Percentiles rank a stretch among this genome's conserved stretches.
Evolutionary conservation across 225 moss, liverwort and hornwort species (phyloP).

Genomic region (Polytrichum commune): DNA sequence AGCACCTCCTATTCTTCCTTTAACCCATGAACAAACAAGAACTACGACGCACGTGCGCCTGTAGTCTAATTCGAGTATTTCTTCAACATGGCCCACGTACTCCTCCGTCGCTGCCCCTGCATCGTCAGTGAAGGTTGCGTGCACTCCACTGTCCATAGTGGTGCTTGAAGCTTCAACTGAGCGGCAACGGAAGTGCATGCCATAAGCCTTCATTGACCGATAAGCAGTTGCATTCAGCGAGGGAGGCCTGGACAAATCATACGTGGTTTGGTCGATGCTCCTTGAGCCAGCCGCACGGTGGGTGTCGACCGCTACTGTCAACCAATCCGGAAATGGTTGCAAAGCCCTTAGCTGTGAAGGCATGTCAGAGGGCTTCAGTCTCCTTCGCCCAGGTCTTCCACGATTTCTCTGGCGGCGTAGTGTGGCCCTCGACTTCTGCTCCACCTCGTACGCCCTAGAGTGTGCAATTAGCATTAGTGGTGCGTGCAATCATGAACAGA

Average conservation of each 20-base stretch:
- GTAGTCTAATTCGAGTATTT: neutral
- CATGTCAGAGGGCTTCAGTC: too few species aligned
- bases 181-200: neutral
- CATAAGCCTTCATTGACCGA: neutral
- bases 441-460: too few species aligned
- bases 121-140: neutral
- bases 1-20: too few species aligned
- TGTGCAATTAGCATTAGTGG: too few species aligned
- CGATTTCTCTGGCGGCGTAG: too few species aligned
- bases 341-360: too few species aligned
- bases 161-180: neutral
- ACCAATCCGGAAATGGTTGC: too few species aligned
- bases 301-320: too few species aligned
- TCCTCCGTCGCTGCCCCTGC: neutral
- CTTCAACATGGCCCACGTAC: neutral
- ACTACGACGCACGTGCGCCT: neutral
- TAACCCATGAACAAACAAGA: too few species aligned
- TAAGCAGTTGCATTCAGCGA: neutral
- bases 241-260: neutral
- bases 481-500: too few species aligned
- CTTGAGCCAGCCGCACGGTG: neutral
- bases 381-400: too few species aligned
- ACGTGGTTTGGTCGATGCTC: neutral
- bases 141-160: conserved; percentile 1
- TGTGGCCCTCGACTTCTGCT: too few species aligned